Conservation (phyloP, 805 yeast species). For the Candida coquimbonensis region DNA sequence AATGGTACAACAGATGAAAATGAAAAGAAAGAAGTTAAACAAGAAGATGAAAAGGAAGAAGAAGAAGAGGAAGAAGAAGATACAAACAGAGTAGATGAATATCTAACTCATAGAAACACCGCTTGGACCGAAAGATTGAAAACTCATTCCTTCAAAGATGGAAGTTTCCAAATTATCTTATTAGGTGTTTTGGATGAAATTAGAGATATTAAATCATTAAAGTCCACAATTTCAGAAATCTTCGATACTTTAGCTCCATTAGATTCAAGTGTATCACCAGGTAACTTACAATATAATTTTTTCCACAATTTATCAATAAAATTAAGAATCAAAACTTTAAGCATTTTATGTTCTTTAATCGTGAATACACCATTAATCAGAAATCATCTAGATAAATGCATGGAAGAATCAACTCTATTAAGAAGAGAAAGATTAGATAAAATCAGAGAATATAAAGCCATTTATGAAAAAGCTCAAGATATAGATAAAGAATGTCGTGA, state of each 20-base stretch:
- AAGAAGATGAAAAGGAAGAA: slow-evolving; percentile 16
- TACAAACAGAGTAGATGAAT: slow-evolving; percentile 25
- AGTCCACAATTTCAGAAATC: slow-evolving; percentile 41
- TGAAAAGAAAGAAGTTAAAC: slow-evolving; percentile 17
- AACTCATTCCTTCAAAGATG: slow-evolving; percentile 70
- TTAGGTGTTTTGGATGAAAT: slow-evolving; percentile 64
- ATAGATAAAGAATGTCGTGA: slow-evolving; percentile 35
- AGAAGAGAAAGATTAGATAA: slow-evolving; percentile 64
- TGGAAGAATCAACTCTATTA: slow-evolving; percentile 54
- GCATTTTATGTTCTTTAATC: slow-evolving; percentile 57
- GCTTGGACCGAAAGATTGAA: slow-evolving; percentile 77
- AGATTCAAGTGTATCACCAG: slow-evolving; percentile 39
- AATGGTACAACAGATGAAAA: slow-evolving; percentile 6
- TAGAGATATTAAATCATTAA: slow-evolving; percentile 50
- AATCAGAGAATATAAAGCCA: slow-evolving; percentile 49
- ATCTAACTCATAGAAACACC: slow-evolving; percentile 48
- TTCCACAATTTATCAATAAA: slow-evolving; percentile 42
- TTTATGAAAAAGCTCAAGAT: slow-evolving; percentile 44
- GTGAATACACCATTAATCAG: slow-evolving; percentile 54
- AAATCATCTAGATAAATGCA: slow-evolving; percentile 55
- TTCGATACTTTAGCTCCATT: slow-evolving; percentile 53
- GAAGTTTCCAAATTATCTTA: slow-evolving; percentile 76
- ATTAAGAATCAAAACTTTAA: slow-evolving; percentile 49
- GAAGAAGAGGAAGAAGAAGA: slow-evolving; percentile 12
- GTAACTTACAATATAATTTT: slow-evolving; percentile 45